Percentiles rank a stretch among this genome's conserved stretches.
phyloP scores from a whole-genome alignment of 257 asterid species.

The Oldenlandia corymbosa region DNA sequence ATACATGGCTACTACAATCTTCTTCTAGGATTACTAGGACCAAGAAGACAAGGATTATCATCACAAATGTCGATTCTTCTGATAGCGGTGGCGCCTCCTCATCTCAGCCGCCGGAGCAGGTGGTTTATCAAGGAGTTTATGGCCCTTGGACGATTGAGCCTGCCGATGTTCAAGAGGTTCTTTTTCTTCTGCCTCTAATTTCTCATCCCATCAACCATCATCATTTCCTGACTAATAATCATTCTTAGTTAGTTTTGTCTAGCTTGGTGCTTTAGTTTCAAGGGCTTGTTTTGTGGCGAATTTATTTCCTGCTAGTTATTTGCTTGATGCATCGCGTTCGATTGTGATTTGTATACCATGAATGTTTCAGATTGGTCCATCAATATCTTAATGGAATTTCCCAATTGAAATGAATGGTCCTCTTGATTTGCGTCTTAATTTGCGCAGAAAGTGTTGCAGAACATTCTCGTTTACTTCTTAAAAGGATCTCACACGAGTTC shows the following conservation, averaged over 20 bases:
- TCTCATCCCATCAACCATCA: too few species aligned
- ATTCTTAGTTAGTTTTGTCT: too few species aligned
- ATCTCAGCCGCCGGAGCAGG: slow-evolving; percentile 1
- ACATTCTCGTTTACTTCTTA: background rate
- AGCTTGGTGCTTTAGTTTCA: too few species aligned
- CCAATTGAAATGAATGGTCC: background rate
- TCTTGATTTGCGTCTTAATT: background rate
- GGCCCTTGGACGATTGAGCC: slow-evolving; percentile 82
- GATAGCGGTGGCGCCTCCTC: background rate
- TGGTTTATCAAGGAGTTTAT: slow-evolving; percentile 63
- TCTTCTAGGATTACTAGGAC: background rate
- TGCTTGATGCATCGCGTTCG: background rate
- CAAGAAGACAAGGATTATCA: background rate
- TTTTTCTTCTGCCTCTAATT: background rate
- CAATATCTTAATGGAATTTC: too few species aligned
- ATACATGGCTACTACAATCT: too few species aligned
- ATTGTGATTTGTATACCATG: too few species aligned
- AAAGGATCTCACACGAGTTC: background rate
- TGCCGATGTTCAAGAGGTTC: slow-evolving; percentile 74
- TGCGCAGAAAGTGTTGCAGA: background rate
- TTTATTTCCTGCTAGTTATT: background rate
- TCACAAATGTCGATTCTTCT: slow-evolving; percentile 19
- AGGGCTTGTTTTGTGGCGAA: too few species aligned
- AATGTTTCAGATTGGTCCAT: too few species aligned
- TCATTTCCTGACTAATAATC: too few species aligned